Conservation (phyloP, 768 basidiomycete genomes). For the Mycena chlorophos region DNA sequence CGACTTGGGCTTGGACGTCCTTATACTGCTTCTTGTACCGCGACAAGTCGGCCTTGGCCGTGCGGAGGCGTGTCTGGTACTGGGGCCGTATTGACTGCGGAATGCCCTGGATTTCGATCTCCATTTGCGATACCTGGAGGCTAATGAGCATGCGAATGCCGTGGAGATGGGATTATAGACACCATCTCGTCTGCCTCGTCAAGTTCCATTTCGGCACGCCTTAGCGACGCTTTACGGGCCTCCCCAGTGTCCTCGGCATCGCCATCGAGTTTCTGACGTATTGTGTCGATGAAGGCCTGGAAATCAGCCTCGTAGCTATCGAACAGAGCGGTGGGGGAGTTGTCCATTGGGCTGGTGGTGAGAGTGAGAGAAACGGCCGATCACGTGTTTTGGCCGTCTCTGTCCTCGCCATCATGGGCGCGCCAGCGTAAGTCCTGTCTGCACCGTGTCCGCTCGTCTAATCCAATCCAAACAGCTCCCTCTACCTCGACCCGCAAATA, state of each 20-base stretch:
- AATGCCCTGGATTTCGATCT: conserved; percentile 95
- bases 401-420: conserved; percentile 39
- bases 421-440: conserved; percentile 41
- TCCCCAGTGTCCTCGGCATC: conserved; percentile 76
- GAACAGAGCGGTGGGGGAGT: conserved; percentile 81
- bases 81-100: conserved; percentile 79
- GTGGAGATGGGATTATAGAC: conserved; percentile 23
- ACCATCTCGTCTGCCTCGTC: conserved; percentile 99
- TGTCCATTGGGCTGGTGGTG: conserved; percentile 59
- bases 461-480: conserved; percentile 36
- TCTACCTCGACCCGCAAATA: conserved; percentile 92
- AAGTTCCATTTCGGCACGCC: conserved; percentile 90
- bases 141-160: conserved; percentile 5
- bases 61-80: conserved; percentile 73
- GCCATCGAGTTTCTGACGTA: conserved; percentile 75
- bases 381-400: conserved; percentile 7
- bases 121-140: conserved; percentile 93
- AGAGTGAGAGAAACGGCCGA: conserved; percentile 6
- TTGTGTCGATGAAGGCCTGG: conserved; percentile 72
- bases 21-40: conserved; percentile 80
- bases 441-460: neutral
- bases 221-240: conserved; percentile 73
- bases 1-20: conserved; percentile 66
- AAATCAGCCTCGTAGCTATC: conserved; percentile 94
- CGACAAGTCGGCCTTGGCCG: conserved; percentile 72